Percentiles rank a stretch among this genome's conserved stretches.
These are phyloP conservation scores for Capsella bursapastoris DNA, from an alignment of 345 rosid genomes.

Conservation along the genomic window DNA sequence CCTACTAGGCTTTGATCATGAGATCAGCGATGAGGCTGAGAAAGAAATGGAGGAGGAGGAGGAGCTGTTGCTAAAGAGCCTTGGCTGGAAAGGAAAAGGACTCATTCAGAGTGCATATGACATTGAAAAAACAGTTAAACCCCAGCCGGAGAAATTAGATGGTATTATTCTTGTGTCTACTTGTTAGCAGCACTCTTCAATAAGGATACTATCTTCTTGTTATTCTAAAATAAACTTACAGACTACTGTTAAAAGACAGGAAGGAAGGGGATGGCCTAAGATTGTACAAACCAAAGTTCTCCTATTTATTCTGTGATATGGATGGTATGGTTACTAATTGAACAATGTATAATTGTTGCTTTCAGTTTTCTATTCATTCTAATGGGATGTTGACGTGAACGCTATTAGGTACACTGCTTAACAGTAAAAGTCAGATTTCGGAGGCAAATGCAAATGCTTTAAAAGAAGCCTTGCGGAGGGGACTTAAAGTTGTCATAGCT, in stretches of 20 bases:
- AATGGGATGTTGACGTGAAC: conserved; percentile 33
- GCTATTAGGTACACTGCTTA: conserved; percentile 76
- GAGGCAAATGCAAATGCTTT: conserved; percentile 73
- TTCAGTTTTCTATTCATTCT: conserved; percentile 29
- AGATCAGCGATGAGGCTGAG: conserved; percentile 90
- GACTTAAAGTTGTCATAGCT: conserved; percentile 89
- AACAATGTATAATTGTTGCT: conserved; percentile 26
- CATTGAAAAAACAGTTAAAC: conserved; percentile 45
- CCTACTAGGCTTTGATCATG: conserved; percentile 96
- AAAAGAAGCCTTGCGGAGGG: conserved; percentile 84
- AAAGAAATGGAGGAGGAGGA: conserved; percentile 95
- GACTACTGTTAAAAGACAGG: conserved; percentile 75
- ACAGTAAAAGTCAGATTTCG: conserved; percentile 78
- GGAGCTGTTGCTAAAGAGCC: conserved; percentile 69
- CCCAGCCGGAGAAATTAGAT: conserved; percentile 53
- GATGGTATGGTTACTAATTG: conserved; percentile 68
- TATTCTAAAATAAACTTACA: conserved; percentile 33
- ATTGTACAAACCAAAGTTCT: conserved; percentile 89
- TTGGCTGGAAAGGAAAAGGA: conserved; percentile 97
- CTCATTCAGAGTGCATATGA: conserved; percentile 84
- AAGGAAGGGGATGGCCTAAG: conserved; percentile 82
- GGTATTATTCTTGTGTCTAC: conserved; percentile 61
- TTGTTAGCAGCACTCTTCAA: no score
- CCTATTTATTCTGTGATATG: conserved; percentile 96
- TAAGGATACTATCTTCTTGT: conserved; percentile 23